Evolutionary conservation across 495 filamentous ascomycete species (phyloP).

Genomic region (Tuber umbilicatum): DNA sequence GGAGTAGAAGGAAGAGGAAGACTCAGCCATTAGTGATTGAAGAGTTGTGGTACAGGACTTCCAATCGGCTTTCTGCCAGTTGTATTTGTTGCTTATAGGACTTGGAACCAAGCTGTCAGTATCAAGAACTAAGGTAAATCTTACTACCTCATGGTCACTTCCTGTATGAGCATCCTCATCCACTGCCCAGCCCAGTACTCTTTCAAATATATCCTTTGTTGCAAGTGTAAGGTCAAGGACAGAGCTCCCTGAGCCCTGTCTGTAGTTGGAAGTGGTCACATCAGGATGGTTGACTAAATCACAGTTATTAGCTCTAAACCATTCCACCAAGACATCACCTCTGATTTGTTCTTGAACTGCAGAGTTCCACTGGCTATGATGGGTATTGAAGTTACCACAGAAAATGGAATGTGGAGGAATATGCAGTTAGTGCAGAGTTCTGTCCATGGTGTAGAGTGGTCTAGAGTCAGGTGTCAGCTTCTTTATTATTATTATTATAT

Average conservation of each 20-base stretch:
- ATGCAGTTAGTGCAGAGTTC: too few species aligned
- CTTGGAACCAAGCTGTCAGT: not conserved
- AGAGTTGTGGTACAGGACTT: not conserved
- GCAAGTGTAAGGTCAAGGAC: not conserved
- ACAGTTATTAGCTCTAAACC: too few species aligned
- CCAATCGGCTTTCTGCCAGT: not conserved
- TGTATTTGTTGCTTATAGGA: not conserved
- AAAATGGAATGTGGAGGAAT: too few species aligned
- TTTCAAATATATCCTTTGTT: not conserved
- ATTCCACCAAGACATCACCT: too few species aligned
- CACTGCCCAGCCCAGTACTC: not conserved
- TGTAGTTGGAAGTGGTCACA: not conserved
- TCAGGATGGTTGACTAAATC: too few species aligned
- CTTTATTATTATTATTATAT: too few species aligned
- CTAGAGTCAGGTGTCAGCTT: too few species aligned
- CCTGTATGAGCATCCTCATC: not conserved
- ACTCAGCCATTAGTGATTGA: not conserved
- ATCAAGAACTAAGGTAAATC: not conserved
- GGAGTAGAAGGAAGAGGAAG: too few species aligned
- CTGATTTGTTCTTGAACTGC: too few species aligned
- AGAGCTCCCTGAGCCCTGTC: not conserved
- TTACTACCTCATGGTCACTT: not conserved
- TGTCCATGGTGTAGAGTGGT: too few species aligned
- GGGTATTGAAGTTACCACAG: too few species aligned
- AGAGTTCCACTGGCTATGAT: too few species aligned